Evolutionary conservation across 352 stramenopile species (phyloP).

Genomic region (Phytophthora parvispora): DNA sequence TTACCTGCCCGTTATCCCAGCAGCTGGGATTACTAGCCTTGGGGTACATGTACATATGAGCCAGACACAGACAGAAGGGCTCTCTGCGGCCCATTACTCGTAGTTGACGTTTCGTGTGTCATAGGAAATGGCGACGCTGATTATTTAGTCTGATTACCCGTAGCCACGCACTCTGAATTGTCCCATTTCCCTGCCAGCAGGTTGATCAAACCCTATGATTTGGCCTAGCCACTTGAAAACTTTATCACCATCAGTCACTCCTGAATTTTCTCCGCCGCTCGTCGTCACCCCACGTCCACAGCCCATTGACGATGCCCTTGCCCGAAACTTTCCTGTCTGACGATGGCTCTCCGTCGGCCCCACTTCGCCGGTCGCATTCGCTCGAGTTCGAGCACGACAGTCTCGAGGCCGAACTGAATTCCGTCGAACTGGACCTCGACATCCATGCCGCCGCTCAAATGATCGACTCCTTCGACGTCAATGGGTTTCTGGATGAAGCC

Average conservation of each 20-base stretch:
- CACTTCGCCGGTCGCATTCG: slow-evolving; percentile 6
- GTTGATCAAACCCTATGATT: no score
- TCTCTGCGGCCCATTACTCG: no score
- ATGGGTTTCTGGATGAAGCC: slow-evolving; percentile 3
- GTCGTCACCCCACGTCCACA: no score
- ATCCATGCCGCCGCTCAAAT: slow-evolving; percentile 7
- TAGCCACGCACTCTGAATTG: not conserved
- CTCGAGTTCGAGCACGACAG: slow-evolving; percentile 9
- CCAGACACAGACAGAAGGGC: no score
- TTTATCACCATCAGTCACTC: slow-evolving; percentile 25
- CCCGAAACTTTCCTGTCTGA: not conserved
- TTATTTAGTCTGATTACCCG: no score
- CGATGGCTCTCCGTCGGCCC: not conserved
- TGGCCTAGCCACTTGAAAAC: no score
- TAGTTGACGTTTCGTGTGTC: no score
- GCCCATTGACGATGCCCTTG: slow-evolving; percentile 2
- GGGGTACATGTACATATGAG: no score
- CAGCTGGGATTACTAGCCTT: no score
- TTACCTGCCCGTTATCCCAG: no score
- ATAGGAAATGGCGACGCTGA: no score
- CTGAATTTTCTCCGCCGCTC: not conserved
- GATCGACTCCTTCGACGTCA: slow-evolving; percentile 15
- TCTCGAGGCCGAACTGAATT: not conserved
- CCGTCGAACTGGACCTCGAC: not conserved
- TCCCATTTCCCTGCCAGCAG: not conserved